A percentile compares a stretch with the other conserved stretches of the same genome.
These are phyloP conservation scores for Proteromonas lacertae DNA, from an alignment of 352 stramenopile species.

Conservation along the genomic window DNA sequence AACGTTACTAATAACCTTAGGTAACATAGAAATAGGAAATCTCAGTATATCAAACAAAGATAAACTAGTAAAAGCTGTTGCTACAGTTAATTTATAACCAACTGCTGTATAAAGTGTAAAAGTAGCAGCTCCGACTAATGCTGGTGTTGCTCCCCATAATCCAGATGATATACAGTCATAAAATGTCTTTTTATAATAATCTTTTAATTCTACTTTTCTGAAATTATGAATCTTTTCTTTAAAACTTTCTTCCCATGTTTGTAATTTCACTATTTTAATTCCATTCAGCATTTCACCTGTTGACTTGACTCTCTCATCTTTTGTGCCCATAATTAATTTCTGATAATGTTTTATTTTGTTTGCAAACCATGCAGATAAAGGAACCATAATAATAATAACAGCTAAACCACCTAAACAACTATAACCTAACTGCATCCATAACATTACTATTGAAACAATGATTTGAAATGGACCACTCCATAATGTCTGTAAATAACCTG, in stretches of 20 bases:
- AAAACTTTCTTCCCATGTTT: slow-evolving; percentile 15
- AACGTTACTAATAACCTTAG: slow-evolving; percentile 63
- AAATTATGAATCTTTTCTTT: slow-evolving; percentile 9
- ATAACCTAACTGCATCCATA: background rate
- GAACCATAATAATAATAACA: slow-evolving; percentile 63
- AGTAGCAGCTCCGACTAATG: background rate
- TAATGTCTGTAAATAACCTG: no score
- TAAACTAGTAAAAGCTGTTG: slow-evolving; percentile 55
- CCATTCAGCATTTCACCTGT: slow-evolving; percentile 9
- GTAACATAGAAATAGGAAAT: slow-evolving; percentile 84
- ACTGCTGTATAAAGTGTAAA: slow-evolving; percentile 5
- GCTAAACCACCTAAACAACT: slow-evolving; percentile 15
- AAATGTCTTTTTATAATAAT: no score
- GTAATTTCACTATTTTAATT: slow-evolving; percentile 15
- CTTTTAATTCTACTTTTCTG: slow-evolving; percentile 8
- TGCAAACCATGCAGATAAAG: no score
- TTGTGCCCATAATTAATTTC: no score
- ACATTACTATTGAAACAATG: background rate
- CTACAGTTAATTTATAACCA: slow-evolving; percentile 51
- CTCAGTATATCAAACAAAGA: slow-evolving; percentile 77
- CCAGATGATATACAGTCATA: background rate
- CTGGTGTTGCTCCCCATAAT: background rate
- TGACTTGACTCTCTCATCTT: slow-evolving; percentile 4
- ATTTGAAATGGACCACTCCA: background rate
- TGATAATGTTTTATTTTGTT: no score